phyloP scores from a whole-genome alignment of 192 early-diverging fungal genomes.

The Entomortierella chlamydospora region DNA sequence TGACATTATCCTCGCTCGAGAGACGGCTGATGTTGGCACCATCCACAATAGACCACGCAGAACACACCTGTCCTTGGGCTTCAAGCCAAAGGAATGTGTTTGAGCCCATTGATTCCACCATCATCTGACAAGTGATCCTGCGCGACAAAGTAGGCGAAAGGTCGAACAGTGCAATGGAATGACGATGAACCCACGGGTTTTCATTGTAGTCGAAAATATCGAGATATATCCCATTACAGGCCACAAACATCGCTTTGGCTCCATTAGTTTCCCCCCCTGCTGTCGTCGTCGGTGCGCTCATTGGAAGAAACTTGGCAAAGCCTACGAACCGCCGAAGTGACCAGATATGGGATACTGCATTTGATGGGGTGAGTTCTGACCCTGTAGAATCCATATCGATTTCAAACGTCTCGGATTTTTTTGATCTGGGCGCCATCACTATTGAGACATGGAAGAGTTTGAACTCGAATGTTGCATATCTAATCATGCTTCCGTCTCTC shows the following conservation, averaged over 20 bases:
- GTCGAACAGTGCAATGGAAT: constrained; percentile 26
- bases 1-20: constrained; percentile 20
- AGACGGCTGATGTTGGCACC: constrained; percentile 43
- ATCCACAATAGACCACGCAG: constrained; percentile 30
- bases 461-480: constrained; percentile 15
- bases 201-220: constrained; percentile 19
- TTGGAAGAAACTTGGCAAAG: neutral
- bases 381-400: neutral
- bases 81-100: constrained; percentile 48
- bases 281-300: neutral
- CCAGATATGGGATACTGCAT: neutral
- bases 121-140: constrained; percentile 47
- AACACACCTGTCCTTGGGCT: constrained; percentile 16
- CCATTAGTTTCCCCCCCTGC: neutral
- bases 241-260: constrained; percentile 11
- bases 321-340: neutral
- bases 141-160: constrained; percentile 34
- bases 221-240: constrained; percentile 34
- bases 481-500: constrained; percentile 10
- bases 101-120: constrained; percentile 40
- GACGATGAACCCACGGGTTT: constrained; percentile 19
- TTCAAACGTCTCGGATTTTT: neutral
- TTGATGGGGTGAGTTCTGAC: neutral
- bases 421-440: neutral
- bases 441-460: constrained; percentile 31